Conservation (phyloP, 768 basidiomycete species). For the Mycena floridula region DNA sequence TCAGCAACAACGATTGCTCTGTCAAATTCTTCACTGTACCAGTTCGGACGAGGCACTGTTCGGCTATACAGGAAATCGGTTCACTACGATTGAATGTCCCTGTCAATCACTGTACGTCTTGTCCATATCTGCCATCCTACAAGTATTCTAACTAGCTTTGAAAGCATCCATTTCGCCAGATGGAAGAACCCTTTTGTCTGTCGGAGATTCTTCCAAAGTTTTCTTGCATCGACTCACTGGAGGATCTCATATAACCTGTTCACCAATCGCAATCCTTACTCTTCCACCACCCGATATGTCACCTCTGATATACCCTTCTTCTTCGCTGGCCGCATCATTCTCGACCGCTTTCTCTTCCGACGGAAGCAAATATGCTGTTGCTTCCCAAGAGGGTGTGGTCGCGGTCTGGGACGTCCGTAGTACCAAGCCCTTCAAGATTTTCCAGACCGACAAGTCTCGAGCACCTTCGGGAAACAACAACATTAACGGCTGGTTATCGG, state of each 20-base stretch:
- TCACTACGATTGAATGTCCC: constrained; percentile 56
- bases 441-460: constrained; percentile 48
- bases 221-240: constrained; percentile 76
- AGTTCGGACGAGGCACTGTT: constrained; percentile 36
- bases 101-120: constrained; percentile 71
- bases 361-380: constrained; percentile 76
- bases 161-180: constrained; percentile 88
- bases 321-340: constrained; percentile 65
- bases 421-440: constrained; percentile 61
- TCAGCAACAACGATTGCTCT: constrained; percentile 83
- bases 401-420: constrained; percentile 82
- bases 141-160: constrained; percentile 6
- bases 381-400: constrained; percentile 75
- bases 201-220: constrained; percentile 86
- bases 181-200: constrained; percentile 78
- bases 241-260: constrained; percentile 53
- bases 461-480: constrained; percentile 8
- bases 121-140: neutral
- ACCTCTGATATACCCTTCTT: constrained; percentile 27
- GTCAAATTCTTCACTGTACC: constrained; percentile 79
- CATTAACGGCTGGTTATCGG: constrained; percentile 46
- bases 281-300: constrained; percentile 52
- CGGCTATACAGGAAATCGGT: constrained; percentile 45
- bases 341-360: constrained; percentile 73
- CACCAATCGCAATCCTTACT: constrained; percentile 60